Base-by-base conservation (phyloP, 2,329 filamentous ascomycete species). In the Epichloe glyceriae region DNA sequence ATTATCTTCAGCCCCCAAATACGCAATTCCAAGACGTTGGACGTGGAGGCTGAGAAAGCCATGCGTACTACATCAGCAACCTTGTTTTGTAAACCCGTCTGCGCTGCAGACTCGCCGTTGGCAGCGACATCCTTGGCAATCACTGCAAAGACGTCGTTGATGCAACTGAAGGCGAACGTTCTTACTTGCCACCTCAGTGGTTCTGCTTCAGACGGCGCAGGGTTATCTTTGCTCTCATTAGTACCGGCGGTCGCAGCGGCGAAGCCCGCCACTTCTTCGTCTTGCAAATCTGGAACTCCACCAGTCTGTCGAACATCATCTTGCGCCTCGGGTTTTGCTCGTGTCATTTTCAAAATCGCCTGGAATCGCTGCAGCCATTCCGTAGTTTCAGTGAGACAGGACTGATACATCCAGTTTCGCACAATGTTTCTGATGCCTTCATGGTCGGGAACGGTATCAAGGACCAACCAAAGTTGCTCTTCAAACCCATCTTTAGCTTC, bases 191-290 rank as follows among this genome's bases (percentile, higher is more conserved):
- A 98, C 57, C 89, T 83, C 54, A 98, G 73, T 14, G 93, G 80
- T 64, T 98, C 93, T 59, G 94, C 89, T 19, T 89, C 83, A 8
- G 82, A 70, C 22, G 62, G 55, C 26, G 69, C 70, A 50, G 69
- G 66, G 6, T 64, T 64, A 22, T 73, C 67, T 44, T 81, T 53
- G 42, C 49, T 79, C 47, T 84, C 78, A 46, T 78, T 79, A 4
- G 68, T 72, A 3, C 73, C 77, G 26, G 81, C 83, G 30, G 76
- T 76, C 1, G 85, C 82, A n/a, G 83, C 80, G 34, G 90, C 90
- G 62, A 98, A 97, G 0, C 93, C 93, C 49, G 93, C 93, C 37
- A 95, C 91, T 65, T 98, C 94, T 64, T 98, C 93, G 62, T 98
- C 93, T 55, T 91, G 86, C 0, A 97, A 70, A 59, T 98, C 93